Conservation (phyloP, 139 green algal genomes). For the Chlamydomonas schloesseri region DNA sequence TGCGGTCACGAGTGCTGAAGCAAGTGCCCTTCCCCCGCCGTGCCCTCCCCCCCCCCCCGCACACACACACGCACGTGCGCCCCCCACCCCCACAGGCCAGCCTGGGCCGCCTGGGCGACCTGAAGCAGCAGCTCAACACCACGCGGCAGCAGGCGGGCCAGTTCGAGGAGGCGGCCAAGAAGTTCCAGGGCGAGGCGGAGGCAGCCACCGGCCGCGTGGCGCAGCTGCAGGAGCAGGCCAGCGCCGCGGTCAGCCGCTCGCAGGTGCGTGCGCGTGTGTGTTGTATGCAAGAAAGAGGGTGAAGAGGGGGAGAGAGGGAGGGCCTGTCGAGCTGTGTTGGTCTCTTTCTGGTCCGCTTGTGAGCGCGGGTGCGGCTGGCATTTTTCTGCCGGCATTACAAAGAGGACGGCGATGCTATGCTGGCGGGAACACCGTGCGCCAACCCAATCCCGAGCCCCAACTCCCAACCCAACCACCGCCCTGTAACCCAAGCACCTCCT, state of each 20-base stretch:
- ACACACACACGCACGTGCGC: no score
- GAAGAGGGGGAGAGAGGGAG: background rate
- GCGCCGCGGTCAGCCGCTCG: background rate
- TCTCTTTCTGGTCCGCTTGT: no score
- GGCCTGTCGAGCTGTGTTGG: no score
- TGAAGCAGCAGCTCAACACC: conserved; percentile 38
- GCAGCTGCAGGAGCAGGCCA: background rate
- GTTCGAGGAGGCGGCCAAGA: background rate
- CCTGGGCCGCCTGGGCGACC: conserved; percentile 23
- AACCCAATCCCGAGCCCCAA: no score
- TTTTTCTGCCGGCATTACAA: no score
- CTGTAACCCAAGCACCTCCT: background rate
- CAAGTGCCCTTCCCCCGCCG: no score
- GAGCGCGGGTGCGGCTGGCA: no score
- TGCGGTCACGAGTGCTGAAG: no score
- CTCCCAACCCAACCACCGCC: background rate
- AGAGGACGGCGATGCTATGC: no score
- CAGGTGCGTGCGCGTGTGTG: background rate
- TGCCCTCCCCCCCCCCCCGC: no score
- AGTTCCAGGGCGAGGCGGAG: background rate
- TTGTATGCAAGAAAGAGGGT: no score
- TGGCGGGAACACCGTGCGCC: no score
- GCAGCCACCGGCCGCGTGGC: background rate
- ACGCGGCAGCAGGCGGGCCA: conserved; percentile 3
- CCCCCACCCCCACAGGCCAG: background rate